These are phyloP conservation scores for Puccinia polysora DNA, from an alignment of 1,284 basidiomycete species.

Conservation along the genomic window DNA sequence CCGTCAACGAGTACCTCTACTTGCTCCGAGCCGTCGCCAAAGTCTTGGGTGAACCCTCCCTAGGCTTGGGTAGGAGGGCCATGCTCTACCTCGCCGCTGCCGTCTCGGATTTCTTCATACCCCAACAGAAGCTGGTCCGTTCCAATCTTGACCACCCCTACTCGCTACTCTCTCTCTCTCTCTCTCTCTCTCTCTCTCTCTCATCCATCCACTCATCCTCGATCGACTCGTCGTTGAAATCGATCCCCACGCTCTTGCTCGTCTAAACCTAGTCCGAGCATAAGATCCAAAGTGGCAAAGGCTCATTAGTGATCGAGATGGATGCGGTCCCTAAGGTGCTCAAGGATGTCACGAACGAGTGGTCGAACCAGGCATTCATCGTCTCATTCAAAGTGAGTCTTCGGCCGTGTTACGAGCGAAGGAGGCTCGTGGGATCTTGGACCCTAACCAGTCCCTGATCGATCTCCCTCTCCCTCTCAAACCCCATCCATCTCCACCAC, in stretches of 20 bases:
- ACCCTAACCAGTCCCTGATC: too few relatives aligned
- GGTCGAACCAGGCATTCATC: constrained; percentile 84
- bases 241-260: not conserved
- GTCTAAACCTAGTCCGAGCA: constrained; percentile 91
- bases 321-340: constrained; percentile 97
- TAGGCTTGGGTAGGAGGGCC: constrained; percentile 62
- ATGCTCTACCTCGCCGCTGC: constrained; percentile 97
- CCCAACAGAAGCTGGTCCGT: constrained; percentile 76
- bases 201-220: not conserved
- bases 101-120: constrained; percentile 95
- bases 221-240: not conserved
- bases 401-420: not conserved
- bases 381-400: constrained; percentile 85
- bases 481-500: not conserved
- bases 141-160: not conserved
- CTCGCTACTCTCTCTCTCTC: not conserved
- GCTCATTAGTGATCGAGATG: constrained; percentile 86
- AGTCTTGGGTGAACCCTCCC: constrained; percentile 52
- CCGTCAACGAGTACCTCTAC: constrained; percentile 95
- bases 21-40: constrained; percentile 72
- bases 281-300: constrained; percentile 86
- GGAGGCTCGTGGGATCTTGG: not conserved
- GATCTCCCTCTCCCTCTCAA: too few relatives aligned
- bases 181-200: not conserved
- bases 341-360: constrained; percentile 84